Conservation (phyloP, 768 basidiomycete genomes). For the Lactifluus volemus region DNA sequence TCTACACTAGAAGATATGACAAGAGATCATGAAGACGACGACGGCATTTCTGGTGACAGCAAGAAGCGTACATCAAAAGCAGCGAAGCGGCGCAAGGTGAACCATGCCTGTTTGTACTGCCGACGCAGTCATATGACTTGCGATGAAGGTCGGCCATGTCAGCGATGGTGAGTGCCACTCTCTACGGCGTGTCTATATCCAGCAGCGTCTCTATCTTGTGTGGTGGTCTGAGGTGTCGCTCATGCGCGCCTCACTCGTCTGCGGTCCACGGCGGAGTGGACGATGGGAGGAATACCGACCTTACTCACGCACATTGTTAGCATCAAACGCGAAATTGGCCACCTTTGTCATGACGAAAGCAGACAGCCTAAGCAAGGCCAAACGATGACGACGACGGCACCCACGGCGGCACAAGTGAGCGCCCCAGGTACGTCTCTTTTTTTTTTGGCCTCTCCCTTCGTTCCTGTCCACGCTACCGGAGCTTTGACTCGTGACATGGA, state of each 20-base stretch:
- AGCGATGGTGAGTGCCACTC: constrained; percentile 71
- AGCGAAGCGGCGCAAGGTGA: constrained; percentile 73
- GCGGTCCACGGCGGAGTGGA: not conserved
- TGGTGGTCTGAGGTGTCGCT: not conserved
- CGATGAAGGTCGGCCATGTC: constrained; percentile 84
- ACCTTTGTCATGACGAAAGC: constrained; percentile 86
- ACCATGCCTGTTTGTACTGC: constrained; percentile 92
- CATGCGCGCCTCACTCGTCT: constrained; percentile 9
- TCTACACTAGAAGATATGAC: not conserved
- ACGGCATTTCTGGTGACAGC: constrained; percentile 27
- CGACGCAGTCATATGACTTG: constrained; percentile 89
- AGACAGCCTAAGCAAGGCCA: constrained; percentile 33
- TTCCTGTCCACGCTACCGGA: not conserved
- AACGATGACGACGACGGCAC: constrained; percentile 23
- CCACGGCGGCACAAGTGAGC: not conserved
- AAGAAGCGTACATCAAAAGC: constrained; percentile 35
- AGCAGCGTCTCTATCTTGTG: constrained; percentile 1
- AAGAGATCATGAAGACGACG: constrained; percentile 17
- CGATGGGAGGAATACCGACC: not conserved
- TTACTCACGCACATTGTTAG: constrained; percentile 31
- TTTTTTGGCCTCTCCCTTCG: not conserved
- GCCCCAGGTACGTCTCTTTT: not conserved
- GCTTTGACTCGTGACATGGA: not conserved
- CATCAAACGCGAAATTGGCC: constrained; percentile 94
- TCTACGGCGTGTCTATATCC: not conserved